Percentiles rank a stretch among this genome's conserved stretches.
These are phyloP conservation scores for Entomophthora muscae DNA, from an alignment of 371 early-diverging fungal genomes.

Conservation along the genomic window DNA sequence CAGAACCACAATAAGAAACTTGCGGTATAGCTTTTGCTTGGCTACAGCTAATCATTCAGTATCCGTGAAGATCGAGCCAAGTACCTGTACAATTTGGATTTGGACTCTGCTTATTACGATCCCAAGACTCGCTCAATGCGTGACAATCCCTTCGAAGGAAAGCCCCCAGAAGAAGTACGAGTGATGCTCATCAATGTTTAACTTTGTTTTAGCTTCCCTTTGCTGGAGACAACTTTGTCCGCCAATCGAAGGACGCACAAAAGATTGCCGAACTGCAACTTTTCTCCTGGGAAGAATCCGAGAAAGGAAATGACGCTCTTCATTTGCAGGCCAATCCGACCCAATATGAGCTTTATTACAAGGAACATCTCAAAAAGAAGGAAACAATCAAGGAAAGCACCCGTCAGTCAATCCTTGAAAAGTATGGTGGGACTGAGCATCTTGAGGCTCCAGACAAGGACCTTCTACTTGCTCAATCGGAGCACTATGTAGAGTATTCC, in stretches of 20 bases:
- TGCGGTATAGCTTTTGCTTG: slow-evolving; percentile 32
- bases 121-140: slow-evolving; percentile 97
- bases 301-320: slow-evolving; percentile 53
- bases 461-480: slow-evolving; percentile 68
- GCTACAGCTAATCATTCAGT: slow-evolving; percentile 16
- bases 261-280: slow-evolving; percentile 67
- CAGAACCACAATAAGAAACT: slow-evolving; percentile 83
- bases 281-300: slow-evolving; percentile 87
- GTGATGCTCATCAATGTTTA: background rate
- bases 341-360: slow-evolving; percentile 72
- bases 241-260: slow-evolving; percentile 67
- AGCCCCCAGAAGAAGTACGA: slow-evolving; percentile 23
- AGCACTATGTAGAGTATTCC: slow-evolving; percentile 93
- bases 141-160: slow-evolving; percentile 71
- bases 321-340: slow-evolving; percentile 92
- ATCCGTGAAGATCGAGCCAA: slow-evolving; percentile 98
- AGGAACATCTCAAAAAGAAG: slow-evolving; percentile 68
- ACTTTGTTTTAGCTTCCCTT: slow-evolving; percentile 19
- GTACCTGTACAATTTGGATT: slow-evolving; percentile 84
- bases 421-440: slow-evolving; percentile 91
- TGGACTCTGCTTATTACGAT: slow-evolving; percentile 92
- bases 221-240: slow-evolving; percentile 84
- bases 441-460: slow-evolving; percentile 75
- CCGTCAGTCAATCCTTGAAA: slow-evolving; percentile 59
- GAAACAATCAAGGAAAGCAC: slow-evolving; percentile 46